Base-by-base conservation (phyloP, 2,329 filamentous ascomycete genomes). In the Apiospora marii region DNA sequence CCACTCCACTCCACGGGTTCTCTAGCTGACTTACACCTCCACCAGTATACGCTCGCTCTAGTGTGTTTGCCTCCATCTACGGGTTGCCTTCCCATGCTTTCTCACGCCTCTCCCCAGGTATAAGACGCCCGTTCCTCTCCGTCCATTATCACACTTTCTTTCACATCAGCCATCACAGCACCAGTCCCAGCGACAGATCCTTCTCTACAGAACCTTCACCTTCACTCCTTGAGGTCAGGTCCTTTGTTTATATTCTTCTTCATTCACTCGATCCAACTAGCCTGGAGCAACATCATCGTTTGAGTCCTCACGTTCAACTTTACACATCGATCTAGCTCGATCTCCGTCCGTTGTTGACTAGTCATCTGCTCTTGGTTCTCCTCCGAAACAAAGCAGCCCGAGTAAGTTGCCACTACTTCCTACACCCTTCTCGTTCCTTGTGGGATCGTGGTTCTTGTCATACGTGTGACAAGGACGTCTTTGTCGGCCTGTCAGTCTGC, bases 211-310 rank as follows among this genome's bases (percentile, higher is more conserved):
- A 73, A 80, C 58, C 79, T 75, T 77, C 79, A 48, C 79, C 75
- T 81, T 82, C 81, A 79, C 79, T 82, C 79, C 76, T 80, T 82
- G 72, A 82, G 82, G 81, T 81, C 79, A 79, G 80, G 68, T 80
- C 80, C 79, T 76, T 73, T 73, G 73, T 77, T 73, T 77, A 74
- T 75, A 75, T 70, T 72, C 74, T 72, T 14, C 34, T 34, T 41
- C 58, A 64, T 78, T 75, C 77, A 68, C 76, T 79, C 78, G 68
- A 75, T 73, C 75, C 75, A 74, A 79, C 73, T 77, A 80, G 84
- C 84, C 84, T 82, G 84, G 84, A 78, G 84, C 84, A 85, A 78
- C 80, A 81, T 79, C 75, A 79, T 82, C 80, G 79, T 80, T 83
- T 79, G 75, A 80, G 76, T 76, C 73, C 74, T 61, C 69, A 61